phyloP scores from a whole-genome alignment of 768 basidiomycete genomes.

The Leccinum barrowsii region DNA sequence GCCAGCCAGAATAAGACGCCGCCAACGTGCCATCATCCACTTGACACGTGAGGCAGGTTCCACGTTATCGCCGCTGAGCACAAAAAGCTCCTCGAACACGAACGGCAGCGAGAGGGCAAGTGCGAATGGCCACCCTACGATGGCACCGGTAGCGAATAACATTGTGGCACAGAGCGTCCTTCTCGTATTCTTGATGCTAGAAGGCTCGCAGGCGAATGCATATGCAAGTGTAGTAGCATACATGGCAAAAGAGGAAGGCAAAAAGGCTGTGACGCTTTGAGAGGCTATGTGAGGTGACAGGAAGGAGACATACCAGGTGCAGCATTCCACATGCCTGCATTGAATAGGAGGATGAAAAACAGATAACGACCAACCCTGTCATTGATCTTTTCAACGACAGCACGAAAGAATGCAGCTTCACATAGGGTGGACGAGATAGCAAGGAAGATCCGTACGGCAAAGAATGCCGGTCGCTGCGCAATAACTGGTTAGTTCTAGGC shows the following conservation, averaged over 20 bases:
- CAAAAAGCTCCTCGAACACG: conserved; percentile 83
- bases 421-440: conserved; percentile 69
- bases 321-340: conserved; percentile 94
- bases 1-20: conserved; percentile 51
- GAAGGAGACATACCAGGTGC: conserved; percentile 54
- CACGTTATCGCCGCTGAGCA: conserved; percentile 67
- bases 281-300: conserved; percentile 3
- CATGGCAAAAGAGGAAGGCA: conserved; percentile 96
- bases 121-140: conserved; percentile 98
- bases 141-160: conserved; percentile 73
- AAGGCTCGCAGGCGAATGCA: conserved; percentile 60
- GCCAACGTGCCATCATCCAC: conserved; percentile 66
- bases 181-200: conserved; percentile 47
- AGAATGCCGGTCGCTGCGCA: conserved; percentile 79
- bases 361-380: conserved; percentile 91
- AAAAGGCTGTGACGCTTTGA: conserved; percentile 58
- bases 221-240: conserved; percentile 79
- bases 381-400: conserved; percentile 78
- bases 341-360: conserved; percentile 80
- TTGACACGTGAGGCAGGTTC: conserved; percentile 37
- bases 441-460: conserved; percentile 78
- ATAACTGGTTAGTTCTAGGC: conserved; percentile 13
- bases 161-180: conserved; percentile 65
- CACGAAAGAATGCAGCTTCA: conserved; percentile 81
- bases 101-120: conserved; percentile 85